Conservation (phyloP, 2,329 filamentous ascomycete species). For the Grosmannia penicillata region DNA sequence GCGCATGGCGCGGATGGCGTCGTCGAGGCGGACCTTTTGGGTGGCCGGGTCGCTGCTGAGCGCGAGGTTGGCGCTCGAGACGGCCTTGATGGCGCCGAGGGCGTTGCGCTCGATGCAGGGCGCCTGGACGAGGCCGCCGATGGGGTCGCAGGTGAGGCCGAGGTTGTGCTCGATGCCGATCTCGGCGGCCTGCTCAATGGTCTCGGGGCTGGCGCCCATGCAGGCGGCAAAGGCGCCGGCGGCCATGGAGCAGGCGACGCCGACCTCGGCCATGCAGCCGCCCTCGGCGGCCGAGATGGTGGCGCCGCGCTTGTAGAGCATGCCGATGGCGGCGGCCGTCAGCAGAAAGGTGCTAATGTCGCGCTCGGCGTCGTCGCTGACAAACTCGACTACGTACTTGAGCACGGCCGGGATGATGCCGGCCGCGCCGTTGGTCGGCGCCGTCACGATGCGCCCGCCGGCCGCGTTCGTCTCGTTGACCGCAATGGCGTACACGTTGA, state of each 20-base stretch:
- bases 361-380: conserved; percentile 33
- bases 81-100: conserved; percentile 33
- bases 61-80: conserved; percentile 33
- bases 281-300: conserved; percentile 36
- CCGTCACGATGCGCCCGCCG: conserved; percentile 34
- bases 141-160: conserved; percentile 34
- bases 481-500: conserved; percentile 34
- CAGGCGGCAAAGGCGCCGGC: conserved; percentile 34
- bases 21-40: conserved; percentile 33
- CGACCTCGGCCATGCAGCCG: conserved; percentile 38
- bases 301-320: conserved; percentile 37
- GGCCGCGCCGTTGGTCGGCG: conserved; percentile 34
- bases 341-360: conserved; percentile 33
- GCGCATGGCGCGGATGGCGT: conserved; percentile 34
- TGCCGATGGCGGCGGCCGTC: conserved; percentile 33
- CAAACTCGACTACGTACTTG: conserved; percentile 33
- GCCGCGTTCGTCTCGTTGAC: conserved; percentile 39
- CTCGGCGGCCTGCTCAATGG: conserved; percentile 34
- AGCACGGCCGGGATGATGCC: conserved; percentile 36
- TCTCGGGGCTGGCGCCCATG: conserved; percentile 34
- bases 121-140: conserved; percentile 33
- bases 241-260: conserved; percentile 36
- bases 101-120: conserved; percentile 37
- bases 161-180: conserved; percentile 39
- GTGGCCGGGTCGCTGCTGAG: conserved; percentile 27